phyloP scores from a whole-genome alignment of 208 protist genomes.

The Trypanosoma cruzi region DNA sequence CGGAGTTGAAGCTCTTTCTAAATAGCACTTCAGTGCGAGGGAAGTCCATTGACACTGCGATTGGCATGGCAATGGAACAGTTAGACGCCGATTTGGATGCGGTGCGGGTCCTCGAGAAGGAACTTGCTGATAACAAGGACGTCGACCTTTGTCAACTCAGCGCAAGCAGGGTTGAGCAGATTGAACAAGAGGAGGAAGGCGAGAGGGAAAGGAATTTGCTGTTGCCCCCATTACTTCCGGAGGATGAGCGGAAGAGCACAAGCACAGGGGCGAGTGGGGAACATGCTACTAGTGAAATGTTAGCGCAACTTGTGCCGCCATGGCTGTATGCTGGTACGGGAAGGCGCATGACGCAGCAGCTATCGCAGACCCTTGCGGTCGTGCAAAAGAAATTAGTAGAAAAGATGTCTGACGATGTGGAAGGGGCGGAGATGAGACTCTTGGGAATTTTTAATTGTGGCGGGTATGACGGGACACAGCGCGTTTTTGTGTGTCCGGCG shows the following conservation, averaged over 20 bases:
- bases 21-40: conserved; percentile 25
- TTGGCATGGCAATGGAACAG: conserved; percentile 31
- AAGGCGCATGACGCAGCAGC: conserved; percentile 31
- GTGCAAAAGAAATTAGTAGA: background rate
- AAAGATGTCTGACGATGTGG: background rate
- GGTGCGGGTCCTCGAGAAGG: conserved; percentile 29
- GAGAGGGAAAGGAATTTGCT: conserved; percentile 17
- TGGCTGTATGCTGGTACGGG: conserved; percentile 58
- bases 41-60: conserved; percentile 6
- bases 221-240: background rate
- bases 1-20: conserved; percentile 50
- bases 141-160: conserved; percentile 3
- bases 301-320: conserved; percentile 43
- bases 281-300: conserved; percentile 20
- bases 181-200: background rate
- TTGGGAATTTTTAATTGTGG: conserved; percentile 38
- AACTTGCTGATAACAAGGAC: conserved; percentile 26
- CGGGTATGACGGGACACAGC: conserved; percentile 55
- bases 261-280: background rate
- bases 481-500: conserved; percentile 36
- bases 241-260: background rate
- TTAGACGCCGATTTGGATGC: conserved; percentile 36
- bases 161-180: conserved; percentile 4
- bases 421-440: conserved; percentile 10
- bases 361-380: conserved; percentile 9